phyloP scores from a whole-genome alignment of 371 early-diverging fungal species.

The Entomophthora muscae region DNA sequence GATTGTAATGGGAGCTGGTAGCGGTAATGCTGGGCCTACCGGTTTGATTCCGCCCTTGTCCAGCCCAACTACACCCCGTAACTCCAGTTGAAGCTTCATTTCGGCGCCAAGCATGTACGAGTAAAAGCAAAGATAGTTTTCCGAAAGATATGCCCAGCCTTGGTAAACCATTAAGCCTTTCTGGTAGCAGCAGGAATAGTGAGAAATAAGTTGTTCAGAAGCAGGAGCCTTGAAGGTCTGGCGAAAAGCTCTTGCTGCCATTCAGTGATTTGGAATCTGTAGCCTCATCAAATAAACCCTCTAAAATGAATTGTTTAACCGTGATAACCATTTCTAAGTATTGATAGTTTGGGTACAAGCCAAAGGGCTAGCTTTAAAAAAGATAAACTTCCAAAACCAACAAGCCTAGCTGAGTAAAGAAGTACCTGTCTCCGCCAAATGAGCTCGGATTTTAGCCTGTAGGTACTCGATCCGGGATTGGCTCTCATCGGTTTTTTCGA shows the following conservation, averaged over 20 bases:
- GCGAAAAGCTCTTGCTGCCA: conserved; percentile 77
- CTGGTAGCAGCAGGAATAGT: conserved; percentile 84
- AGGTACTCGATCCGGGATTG: conserved; percentile 54
- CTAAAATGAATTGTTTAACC: conserved; percentile 22
- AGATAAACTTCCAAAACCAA: conserved; percentile 48
- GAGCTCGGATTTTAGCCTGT: conserved; percentile 47
- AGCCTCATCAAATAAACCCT: conserved; percentile 56
- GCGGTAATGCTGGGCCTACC: conserved; percentile 8
- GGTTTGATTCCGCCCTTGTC: conserved; percentile 63
- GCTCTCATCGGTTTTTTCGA: conserved; percentile 37
- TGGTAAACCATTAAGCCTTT: conserved; percentile 68
- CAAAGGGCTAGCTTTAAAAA: too few relatives aligned
- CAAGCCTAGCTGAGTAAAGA: too few relatives aligned
- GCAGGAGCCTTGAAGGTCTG: conserved; percentile 70
- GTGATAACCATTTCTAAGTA: too few relatives aligned
- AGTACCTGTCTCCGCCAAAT: conserved; percentile 51
- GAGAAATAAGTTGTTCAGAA: conserved; percentile 76
- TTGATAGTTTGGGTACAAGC: too few relatives aligned
- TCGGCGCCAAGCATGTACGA: conserved; percentile 85
- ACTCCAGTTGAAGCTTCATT: conserved; percentile 71
- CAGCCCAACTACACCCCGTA: conserved; percentile 78
- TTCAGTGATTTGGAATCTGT: conserved; percentile 62
- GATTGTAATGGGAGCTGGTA: conserved; percentile 74
- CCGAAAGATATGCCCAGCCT: conserved; percentile 93
- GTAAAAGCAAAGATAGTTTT: conserved; percentile 85